Evolutionary conservation across 805 yeast genomes (phyloP).

Genomic region (Candida silvatica): DNA sequence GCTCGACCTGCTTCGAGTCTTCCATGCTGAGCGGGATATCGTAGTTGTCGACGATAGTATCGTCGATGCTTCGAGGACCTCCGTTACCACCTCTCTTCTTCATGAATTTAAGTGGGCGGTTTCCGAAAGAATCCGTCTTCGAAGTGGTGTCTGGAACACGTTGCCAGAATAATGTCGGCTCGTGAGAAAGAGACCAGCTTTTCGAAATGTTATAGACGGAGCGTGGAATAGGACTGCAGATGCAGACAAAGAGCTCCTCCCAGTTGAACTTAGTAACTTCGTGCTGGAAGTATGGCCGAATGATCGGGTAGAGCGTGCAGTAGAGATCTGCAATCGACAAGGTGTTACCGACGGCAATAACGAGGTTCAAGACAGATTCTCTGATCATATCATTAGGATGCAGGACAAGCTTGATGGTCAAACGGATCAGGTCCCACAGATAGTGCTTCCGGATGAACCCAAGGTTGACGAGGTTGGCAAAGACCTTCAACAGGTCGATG

Average conservation of each 20-base stretch:
- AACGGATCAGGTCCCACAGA: slow-evolving; percentile 46
- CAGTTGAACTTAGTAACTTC: slow-evolving; percentile 65
- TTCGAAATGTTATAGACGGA: slow-evolving; percentile 55
- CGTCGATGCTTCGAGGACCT: slow-evolving; percentile 13
- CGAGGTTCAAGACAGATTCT: slow-evolving; percentile 52
- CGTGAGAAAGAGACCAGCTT: slow-evolving; percentile 63
- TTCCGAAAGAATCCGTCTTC: slow-evolving; percentile 36
- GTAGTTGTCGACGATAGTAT: slow-evolving; percentile 29
- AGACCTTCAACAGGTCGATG: slow-evolving; percentile 52
- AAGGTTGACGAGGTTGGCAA: slow-evolving; percentile 45
- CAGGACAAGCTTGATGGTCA: slow-evolving; percentile 48
- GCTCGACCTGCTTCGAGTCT: slow-evolving; percentile 67
- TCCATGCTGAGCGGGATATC: slow-evolving; percentile 52
- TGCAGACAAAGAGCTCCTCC: slow-evolving; percentile 56
- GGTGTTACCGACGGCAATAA: slow-evolving; percentile 53
- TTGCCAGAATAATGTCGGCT: slow-evolving; percentile 77
- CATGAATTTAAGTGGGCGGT: slow-evolving; percentile 27
- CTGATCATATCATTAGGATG: slow-evolving; percentile 89
- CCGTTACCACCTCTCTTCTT: slow-evolving; percentile 11
- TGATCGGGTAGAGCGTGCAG: slow-evolving; percentile 75
- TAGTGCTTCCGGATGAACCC: slow-evolving; percentile 45
- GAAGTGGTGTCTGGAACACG: slow-evolving; percentile 21
- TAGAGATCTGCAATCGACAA: slow-evolving; percentile 71
- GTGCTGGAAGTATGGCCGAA: slow-evolving; percentile 67
- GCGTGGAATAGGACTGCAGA: slow-evolving; percentile 59